Evolutionary conservation across 495 filamentous ascomycete species (phyloP).

Genomic region (Penicillium cinerascens): DNA sequence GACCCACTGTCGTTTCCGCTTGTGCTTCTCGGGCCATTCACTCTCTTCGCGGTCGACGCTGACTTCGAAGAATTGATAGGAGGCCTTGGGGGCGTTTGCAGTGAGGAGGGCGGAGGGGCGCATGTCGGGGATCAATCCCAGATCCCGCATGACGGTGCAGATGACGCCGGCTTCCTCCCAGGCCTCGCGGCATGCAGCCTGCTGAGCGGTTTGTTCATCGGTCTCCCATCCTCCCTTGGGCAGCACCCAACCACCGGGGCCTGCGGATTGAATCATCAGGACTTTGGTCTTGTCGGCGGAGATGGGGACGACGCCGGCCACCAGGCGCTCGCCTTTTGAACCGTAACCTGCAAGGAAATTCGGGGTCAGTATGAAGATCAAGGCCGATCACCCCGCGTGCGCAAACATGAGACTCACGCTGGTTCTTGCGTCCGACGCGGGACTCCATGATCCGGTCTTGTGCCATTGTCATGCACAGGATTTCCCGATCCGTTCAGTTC

Average conservation of each 20-base stretch:
- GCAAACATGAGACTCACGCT: slow-evolving; percentile 57
- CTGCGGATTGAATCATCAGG: slow-evolving; percentile 86
- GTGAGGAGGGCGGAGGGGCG: slow-evolving; percentile 55
- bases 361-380: slow-evolving; percentile 8
- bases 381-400: slow-evolving; percentile 18
- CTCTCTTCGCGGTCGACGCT: slow-evolving; percentile 75
- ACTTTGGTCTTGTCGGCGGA: slow-evolving; percentile 73
- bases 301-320: slow-evolving; percentile 89
- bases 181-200: slow-evolving; percentile 77
- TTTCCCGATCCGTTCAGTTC: slow-evolving; percentile 6
- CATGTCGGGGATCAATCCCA: slow-evolving; percentile 81
- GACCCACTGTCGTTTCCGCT: slow-evolving; percentile 86
- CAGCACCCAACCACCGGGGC: slow-evolving; percentile 88
- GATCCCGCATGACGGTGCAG: slow-evolving; percentile 73
- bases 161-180: slow-evolving; percentile 97
- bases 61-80: slow-evolving; percentile 87
- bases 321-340: slow-evolving; percentile 85
- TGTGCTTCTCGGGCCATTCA: slow-evolving; percentile 93
- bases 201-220: slow-evolving; percentile 70
- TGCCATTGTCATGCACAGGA: slow-evolving; percentile 46
- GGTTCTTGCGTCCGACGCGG: slow-evolving; percentile 70
- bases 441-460: slow-evolving; percentile 71
- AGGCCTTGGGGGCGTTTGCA: slow-evolving; percentile 66
- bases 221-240: slow-evolving; percentile 98
- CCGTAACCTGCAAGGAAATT: slow-evolving; percentile 68